These are phyloP conservation scores for Naganishia vaughanmartiniae DNA, from an alignment of 768 basidiomycete genomes.

Conservation along the genomic window DNA sequence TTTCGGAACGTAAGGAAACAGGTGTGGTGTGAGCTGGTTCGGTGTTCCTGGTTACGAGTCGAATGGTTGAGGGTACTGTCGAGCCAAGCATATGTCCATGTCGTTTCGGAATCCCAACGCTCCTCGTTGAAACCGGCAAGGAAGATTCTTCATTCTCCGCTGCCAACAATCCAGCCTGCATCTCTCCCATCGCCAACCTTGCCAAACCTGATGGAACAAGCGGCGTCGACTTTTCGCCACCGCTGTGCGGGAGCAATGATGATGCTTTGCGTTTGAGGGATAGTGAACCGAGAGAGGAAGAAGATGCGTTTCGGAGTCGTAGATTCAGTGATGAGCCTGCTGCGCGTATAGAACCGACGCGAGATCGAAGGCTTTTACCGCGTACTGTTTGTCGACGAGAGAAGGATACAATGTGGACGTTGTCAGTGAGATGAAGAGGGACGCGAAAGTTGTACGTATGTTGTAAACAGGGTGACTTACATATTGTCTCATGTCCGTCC, in stretches of 20 bases:
- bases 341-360: slow-evolving; percentile 1
- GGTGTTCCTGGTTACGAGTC: neutral
- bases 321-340: slow-evolving; percentile 11
- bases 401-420: too few species aligned
- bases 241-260: neutral
- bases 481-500: neutral
- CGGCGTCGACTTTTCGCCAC: neutral
- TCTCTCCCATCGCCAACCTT: neutral
- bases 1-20: neutral
- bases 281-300: slow-evolving; percentile 6
- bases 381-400: neutral
- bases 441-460: too few species aligned
- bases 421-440: too few species aligned
- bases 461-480: neutral
- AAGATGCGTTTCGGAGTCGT: slow-evolving; percentile 10
- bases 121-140: neutral
- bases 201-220: neutral
- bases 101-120: slow-evolving; percentile 1
- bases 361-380: neutral
- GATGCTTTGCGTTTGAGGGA: slow-evolving; percentile 18
- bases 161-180: neutral
- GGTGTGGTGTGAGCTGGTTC: neutral
- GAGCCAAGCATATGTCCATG: slow-evolving; percentile 15
- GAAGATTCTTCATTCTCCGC: too few species aligned
- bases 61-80: slow-evolving; percentile 6